A percentile compares a stretch with the other conserved stretches of the same genome.
Evolutionary conservation across 371 early-diverging fungal genomes (phyloP).

Genomic region (Mortierella polycephala): DNA sequence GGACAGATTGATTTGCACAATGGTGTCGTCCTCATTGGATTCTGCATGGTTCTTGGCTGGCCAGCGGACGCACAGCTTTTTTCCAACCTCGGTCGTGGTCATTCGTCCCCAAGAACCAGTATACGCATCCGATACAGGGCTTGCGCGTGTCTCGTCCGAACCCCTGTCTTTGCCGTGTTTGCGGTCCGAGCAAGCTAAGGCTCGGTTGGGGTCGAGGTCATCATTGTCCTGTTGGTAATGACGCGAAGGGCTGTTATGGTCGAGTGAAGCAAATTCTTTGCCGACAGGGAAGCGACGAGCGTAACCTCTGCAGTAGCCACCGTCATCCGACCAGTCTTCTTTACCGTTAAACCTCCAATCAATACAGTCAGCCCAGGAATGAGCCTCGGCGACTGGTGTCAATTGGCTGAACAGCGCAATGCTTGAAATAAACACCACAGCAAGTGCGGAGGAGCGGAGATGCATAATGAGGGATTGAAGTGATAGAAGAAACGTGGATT

Average conservation of each 20-base stretch:
- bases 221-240: constrained; percentile 12
- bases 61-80: constrained; percentile 34
- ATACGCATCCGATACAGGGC: constrained; percentile 11
- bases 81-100: constrained; percentile 24
- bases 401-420: neutral
- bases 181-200: constrained; percentile 17
- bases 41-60: constrained; percentile 31
- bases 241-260: constrained; percentile 4
- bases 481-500: neutral
- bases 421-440: neutral
- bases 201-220: constrained; percentile 5
- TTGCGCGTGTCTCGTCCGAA: constrained; percentile 18
- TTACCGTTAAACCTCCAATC: constrained; percentile 15
- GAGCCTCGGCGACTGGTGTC: neutral
- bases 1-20: neutral
- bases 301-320: neutral
- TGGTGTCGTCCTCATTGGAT: neutral
- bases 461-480: constrained; percentile 4
- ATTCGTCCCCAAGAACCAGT: constrained; percentile 16
- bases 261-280: neutral
- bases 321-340: neutral
- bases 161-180: constrained; percentile 8
- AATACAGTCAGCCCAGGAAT: constrained; percentile 11
- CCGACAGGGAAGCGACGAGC: constrained; percentile 2
- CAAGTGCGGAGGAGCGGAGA: neutral